These are phyloP conservation scores for Elsinoe fawcettii DNA, from an alignment of 2,329 filamentous ascomycete species.

Conservation along the genomic window DNA sequence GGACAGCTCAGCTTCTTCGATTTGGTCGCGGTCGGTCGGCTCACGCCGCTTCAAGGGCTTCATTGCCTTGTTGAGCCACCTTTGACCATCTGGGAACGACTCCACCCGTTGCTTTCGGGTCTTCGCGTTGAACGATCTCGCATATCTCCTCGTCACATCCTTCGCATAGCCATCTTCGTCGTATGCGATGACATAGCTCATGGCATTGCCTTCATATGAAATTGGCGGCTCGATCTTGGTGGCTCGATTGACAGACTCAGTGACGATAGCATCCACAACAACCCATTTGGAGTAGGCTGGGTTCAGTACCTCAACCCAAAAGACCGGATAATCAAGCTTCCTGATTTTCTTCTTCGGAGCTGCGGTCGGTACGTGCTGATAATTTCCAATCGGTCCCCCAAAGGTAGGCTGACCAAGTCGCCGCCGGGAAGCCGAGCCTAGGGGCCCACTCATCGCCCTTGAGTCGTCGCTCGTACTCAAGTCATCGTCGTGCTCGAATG, in stretches of 20 bases:
- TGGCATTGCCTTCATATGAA: slow-evolving; percentile 64
- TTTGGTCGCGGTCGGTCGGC: slow-evolving; percentile 61
- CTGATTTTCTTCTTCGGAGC: slow-evolving; percentile 42
- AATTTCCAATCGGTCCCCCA: slow-evolving; percentile 20
- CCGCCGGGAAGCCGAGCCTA: slow-evolving; percentile 19
- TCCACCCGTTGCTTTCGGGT: slow-evolving; percentile 78
- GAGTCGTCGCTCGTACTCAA: slow-evolving; percentile 22
- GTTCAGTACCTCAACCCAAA: slow-evolving; percentile 92
- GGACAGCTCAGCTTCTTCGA: slow-evolving; percentile 71
- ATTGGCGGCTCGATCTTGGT: slow-evolving; percentile 74
- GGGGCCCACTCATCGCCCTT: slow-evolving; percentile 16
- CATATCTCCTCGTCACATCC: slow-evolving; percentile 83
- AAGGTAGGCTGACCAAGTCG: slow-evolving; percentile 29
- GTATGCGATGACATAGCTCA: slow-evolving; percentile 81
- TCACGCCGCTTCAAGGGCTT: slow-evolving; percentile 34
- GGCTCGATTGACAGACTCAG: slow-evolving; percentile 67
- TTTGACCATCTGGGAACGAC: slow-evolving; percentile 45
- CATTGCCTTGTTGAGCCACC: slow-evolving; percentile 49
- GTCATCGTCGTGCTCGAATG: slow-evolving; percentile 19
- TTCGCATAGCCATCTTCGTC: slow-evolving; percentile 68
- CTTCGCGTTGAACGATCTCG: slow-evolving; percentile 83
- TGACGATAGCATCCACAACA: slow-evolving; percentile 76
- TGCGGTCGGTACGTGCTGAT: slow-evolving; percentile 23
- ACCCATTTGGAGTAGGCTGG: slow-evolving; percentile 85
- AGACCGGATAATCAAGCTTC: slow-evolving; percentile 74